These are phyloP conservation scores for Pinguiococcus pyrenoidosus DNA, from an alignment of 108 stramenopile genomes.

Conservation along the genomic window DNA sequence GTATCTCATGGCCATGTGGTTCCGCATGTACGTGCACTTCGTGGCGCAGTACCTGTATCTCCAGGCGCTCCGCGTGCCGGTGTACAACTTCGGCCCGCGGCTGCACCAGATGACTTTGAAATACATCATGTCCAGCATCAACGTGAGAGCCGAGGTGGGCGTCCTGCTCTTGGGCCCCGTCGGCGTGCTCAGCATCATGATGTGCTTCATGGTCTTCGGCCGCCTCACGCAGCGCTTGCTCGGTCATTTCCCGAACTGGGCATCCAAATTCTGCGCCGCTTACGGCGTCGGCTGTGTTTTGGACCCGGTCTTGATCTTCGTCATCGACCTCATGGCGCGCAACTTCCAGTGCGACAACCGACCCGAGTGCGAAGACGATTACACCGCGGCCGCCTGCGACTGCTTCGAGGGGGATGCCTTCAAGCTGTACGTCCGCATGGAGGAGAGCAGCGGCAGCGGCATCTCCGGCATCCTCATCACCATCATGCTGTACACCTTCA, in stretches of 20 bases:
- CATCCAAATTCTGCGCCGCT: conserved; percentile 31
- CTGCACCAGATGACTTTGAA: conserved; percentile 11
- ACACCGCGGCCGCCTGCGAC: conserved; percentile 11
- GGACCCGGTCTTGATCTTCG: conserved; percentile 15
- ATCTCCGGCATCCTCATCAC: conserved; percentile 28
- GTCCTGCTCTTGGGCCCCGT: conserved; percentile 29
- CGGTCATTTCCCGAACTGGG: conserved; percentile 4
- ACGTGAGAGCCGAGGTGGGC: conserved; percentile 15
- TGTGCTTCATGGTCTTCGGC: conserved; percentile 3
- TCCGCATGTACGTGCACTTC: conserved; percentile 43
- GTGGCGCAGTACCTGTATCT: conserved; percentile 36
- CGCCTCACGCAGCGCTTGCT: conserved; percentile 2
- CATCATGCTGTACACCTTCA: conserved; percentile 8
- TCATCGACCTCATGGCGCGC: conserved; percentile 20
- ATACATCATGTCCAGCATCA: conserved; percentile 13
- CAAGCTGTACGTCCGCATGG: conserved; percentile 35
- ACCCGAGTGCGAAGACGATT: conserved; percentile 11
- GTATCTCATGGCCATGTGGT: conserved; percentile 24
- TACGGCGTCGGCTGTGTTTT: conserved; percentile 28
- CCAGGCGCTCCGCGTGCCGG: conserved; percentile 13
- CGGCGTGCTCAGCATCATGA: neutral
- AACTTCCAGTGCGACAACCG: conserved; percentile 19
- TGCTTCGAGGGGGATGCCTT: conserved; percentile 40
- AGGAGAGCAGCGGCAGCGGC: conserved; percentile 19
- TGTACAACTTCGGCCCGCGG: conserved; percentile 10